Evolutionary conservation across 2,329 filamentous ascomycete genomes (phyloP), one percentile per base, ranked within the genome.

Genomic region (Bertia moriformis): DNA sequence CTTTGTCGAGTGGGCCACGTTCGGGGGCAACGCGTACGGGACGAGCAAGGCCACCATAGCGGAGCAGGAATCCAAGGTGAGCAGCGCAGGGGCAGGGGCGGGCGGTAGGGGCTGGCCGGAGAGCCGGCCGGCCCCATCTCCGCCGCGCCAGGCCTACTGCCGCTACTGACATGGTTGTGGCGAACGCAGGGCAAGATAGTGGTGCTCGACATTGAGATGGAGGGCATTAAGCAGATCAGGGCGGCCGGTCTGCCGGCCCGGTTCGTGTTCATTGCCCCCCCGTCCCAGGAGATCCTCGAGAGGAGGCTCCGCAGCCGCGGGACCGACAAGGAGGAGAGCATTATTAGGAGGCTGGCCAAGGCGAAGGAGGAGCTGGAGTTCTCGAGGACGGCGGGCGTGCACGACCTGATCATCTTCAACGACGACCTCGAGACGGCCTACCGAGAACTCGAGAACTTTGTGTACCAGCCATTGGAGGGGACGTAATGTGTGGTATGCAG

Each of bases 131-230:
- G n/a, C n/a, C n/a, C n/a, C n/a, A n/a, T n/a, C n/a, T n/a, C n/a
- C n/a, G n/a, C n/a, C n/a, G n/a, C n/a, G n/a, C n/a, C n/a, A n/a
- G n/a, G n/a, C n/a, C n/a, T n/a, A n/a, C n/a, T n/a, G n/a, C n/a
- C n/a, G n/a, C n/a, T n/a, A n/a, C n/a, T n/a, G n/a, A n/a, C n/a
- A n/a, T n/a, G n/a, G n/a, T n/a, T n/a, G n/a, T n/a, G n/a, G n/a
- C 22, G 22, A 7, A 38, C 40, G 15, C 37, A 44, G 30, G 50
- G 49, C 0, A 59, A 61, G 44, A 66, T 71, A 33, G 79, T 74
- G 49, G 70, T 82, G 35, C 54, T 82, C 46, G 77, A 82, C 51
- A 82, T 82, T 51, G 77, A 82, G 58, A 81, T 82, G 76, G 76
- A 81, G 40, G 48, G 48, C 4, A 46, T 48, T 29, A 48, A 48